Evolutionary conservation across 2,329 filamentous ascomycete genomes (phyloP).

Genomic region (Fusarium mangiferae): DNA sequence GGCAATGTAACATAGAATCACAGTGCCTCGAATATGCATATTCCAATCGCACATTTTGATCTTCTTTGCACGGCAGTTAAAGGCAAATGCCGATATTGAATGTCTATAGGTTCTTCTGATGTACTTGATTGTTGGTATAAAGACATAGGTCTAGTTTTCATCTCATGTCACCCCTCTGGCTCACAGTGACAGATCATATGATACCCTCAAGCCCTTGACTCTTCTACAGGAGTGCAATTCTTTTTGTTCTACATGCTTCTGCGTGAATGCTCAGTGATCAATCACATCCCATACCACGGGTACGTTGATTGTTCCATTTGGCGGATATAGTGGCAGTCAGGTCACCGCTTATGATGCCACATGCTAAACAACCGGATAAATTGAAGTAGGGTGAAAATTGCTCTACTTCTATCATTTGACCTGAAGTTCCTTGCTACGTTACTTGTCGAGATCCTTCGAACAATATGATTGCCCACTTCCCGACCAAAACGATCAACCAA

Average conservation of each 20-base stretch:
- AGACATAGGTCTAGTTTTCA: neutral
- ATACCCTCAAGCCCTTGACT: neutral
- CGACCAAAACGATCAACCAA: constrained; percentile 7
- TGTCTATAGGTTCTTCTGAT: neutral
- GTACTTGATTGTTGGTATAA: neutral
- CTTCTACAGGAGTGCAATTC: too few relatives aligned
- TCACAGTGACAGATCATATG: neutral
- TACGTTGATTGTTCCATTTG: neutral
- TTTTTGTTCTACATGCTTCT: neutral
- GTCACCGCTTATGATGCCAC: neutral
- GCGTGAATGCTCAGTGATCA: neutral
- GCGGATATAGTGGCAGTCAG: too few relatives aligned
- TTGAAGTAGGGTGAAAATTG: neutral
- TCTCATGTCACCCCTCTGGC: neutral
- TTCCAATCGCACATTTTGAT: neutral
- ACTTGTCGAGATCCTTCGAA: neutral
- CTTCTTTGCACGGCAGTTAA: too few relatives aligned
- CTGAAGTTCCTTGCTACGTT: neutral
- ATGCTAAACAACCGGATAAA: neutral
- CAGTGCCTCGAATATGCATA: neutral
- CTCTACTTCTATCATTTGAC: neutral
- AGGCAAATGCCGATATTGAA: neutral
- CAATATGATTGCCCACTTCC: neutral
- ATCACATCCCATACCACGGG: neutral
- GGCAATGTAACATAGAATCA: neutral